Base-by-base conservation (phyloP, 83 land plant genomes). In the Picea abies region DNA sequence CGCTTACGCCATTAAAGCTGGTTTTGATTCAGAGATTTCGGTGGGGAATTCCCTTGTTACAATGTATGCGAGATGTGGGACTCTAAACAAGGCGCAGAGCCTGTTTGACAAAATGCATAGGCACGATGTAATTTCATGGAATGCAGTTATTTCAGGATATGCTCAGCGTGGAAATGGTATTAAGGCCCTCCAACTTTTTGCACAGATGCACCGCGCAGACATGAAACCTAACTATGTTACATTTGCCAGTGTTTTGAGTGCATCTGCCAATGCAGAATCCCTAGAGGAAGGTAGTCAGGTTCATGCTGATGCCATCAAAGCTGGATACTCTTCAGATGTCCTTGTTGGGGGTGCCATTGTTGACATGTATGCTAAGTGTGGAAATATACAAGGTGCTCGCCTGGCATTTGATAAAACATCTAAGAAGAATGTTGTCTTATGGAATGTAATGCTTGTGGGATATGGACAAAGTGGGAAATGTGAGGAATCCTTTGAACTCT, bases 311-410 rank as follows among this genome's bases (percentile, higher is more conserved):
- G 71, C 82, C 15, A 60, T 47, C 32, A 82, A 66, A 12, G 26
- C 63, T 47, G 83, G 83, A 9, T 16, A 14, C 23, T 12, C 26
- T 25, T 19, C 63, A 25, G 47, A 84, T 44, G 25, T 81, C 12
- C 64, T 60, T 81, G 82, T 83, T 35, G 83, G 82, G 26, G 82
- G 82, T 61, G 83, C 86, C 37, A 61, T 84, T n/a, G 76, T 84
- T 60, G 69, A 81, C 23, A 78, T 81, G 60, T 84, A 84, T 71
- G 86, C 35, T 10, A 84, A 84, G 23, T 82, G 85, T 37, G 86
- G 86, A 20, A 71, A 37, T 60, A 44, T 70, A 60, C 11, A 47
- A 10, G 84, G 56, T 26, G 86, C 86, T 23, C 41, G 62, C 47
- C 70, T 63, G 15, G 85, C 73, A 58, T 84, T 84, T 78, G 58